phyloP scores from a whole-genome alignment of 2,329 filamentous ascomycete genomes.

The Phaeosphaeriaceae sp. region DNA sequence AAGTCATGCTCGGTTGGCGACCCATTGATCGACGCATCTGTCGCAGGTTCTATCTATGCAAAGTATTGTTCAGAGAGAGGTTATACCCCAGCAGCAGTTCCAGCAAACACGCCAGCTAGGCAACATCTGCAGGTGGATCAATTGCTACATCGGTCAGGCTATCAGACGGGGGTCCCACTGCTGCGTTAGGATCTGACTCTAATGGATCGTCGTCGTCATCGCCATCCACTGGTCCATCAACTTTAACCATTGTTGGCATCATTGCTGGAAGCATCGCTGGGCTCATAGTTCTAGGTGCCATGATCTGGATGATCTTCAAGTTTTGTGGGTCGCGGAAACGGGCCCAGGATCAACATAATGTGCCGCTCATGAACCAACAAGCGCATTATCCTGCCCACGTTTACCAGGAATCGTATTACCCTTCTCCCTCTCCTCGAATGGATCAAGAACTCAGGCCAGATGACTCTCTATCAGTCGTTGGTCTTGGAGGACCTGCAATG shows the following conservation, averaged over 20 bases:
- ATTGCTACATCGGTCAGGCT: conserved; percentile 1
- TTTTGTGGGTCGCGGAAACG: conserved; percentile 1
- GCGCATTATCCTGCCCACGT: conserved; percentile 1
- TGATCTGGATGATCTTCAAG: conserved; percentile 1
- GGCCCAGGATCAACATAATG: background rate
- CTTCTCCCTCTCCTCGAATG: conserved; percentile 1
- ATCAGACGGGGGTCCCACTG: background rate
- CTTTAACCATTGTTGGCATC: conserved; percentile 17
- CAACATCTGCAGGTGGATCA: conserved; percentile 4
- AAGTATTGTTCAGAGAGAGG: conserved; percentile 19
- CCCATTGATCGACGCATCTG: conserved; percentile 13
- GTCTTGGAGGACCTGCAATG: conserved; percentile 1
- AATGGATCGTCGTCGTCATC: background rate
- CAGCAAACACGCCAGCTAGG: conserved; percentile 8
- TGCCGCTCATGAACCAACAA: background rate
- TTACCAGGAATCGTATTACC: conserved; percentile 1
- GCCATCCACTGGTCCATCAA: conserved; percentile 2
- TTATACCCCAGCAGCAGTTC: conserved; percentile 8
- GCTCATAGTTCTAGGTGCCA: conserved; percentile 7
- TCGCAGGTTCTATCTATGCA: conserved; percentile 16
- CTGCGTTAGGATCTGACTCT: background rate
- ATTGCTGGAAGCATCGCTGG: conserved; percentile 15
- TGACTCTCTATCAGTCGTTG: conserved; percentile 12
- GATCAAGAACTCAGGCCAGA: conserved; percentile 10
- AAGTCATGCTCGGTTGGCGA: conserved; percentile 14